Base-by-base conservation (phyloP, 1,284 basidiomycete species). In the Meripilus lineatus region DNA sequence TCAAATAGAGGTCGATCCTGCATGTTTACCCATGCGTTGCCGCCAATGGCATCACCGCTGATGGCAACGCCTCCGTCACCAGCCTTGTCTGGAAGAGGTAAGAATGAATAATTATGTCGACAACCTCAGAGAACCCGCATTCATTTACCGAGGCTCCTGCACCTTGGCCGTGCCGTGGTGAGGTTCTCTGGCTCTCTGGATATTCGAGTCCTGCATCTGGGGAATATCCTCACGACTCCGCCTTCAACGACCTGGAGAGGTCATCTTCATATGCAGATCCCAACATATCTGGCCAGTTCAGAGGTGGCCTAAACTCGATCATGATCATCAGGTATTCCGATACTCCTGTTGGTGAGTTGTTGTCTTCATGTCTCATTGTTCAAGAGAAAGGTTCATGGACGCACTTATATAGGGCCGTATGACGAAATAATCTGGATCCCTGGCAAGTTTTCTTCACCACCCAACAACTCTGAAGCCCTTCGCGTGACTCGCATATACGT, bases 401-500 rank as follows among this genome's bases (percentile, higher is more conserved):
- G n/a, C n/a, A n/a, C n/a, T n/a, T n/a, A n/a, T n/a, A n/a, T 26
- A 49, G 48, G 48, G 8, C 45, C 48, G 4, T 46, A 50, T 32
- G 48, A 50, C 37, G 48, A 50, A 45, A 4, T 50, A 2, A 44
- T 50, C 2, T 50, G 45, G 45, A 18, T 23, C 17, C 48, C 48
- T 5, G 48, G 48, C 4, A 36, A 42, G 22, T 50, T 50, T 23
- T 22, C 4, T 3, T 40, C 47, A 6, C 48, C 48, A 7, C 38
- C 21, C 6, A 46, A 23, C 3, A 32, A 37, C 2, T 17, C 20
- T 15, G 17, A 8, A n/a, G 40, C 36, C 7, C 14, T 26, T 5
- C 39, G 48, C 4, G 44, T 50, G 33, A 50, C 48, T 13, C 33
- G 48, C 15, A 44, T 46, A 4, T 50, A 50, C 32, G 48, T 50